These are phyloP conservation scores for Sclerotinia spermophila DNA, from an alignment of 2,329 filamentous ascomycete genomes.

Conservation along the genomic window DNA sequence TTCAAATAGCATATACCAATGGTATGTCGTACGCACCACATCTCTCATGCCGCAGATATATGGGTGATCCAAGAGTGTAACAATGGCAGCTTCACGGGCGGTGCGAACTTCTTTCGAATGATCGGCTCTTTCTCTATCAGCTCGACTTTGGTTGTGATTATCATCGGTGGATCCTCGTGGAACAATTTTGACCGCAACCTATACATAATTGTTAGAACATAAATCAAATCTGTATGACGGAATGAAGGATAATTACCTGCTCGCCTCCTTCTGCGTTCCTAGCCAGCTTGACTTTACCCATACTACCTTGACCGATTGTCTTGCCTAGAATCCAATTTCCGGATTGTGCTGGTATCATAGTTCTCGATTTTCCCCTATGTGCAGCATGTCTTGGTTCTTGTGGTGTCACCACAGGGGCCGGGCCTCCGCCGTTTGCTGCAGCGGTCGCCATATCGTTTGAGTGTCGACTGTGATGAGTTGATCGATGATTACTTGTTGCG, in stretches of 20 bases:
- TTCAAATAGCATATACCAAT: slow-evolving; percentile 99
- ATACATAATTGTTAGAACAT: slow-evolving; percentile 28
- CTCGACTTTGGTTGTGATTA: slow-evolving; percentile 60
- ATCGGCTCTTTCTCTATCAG: slow-evolving; percentile 83
- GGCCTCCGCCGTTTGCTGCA: slow-evolving; percentile 51
- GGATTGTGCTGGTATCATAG: slow-evolving; percentile 83
- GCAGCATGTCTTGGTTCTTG: slow-evolving; percentile 46
- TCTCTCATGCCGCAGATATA: slow-evolving; percentile 96
- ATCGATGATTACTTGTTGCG: slow-evolving; percentile 41
- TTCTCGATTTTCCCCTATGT: slow-evolving; percentile 58
- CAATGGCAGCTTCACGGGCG: slow-evolving; percentile 91
- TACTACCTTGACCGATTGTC: slow-evolving; percentile 94
- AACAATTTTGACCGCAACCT: slow-evolving; percentile 97
- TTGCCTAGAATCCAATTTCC: slow-evolving; percentile 95
- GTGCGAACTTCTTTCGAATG: slow-evolving; percentile 96
- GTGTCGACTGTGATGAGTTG: slow-evolving; percentile 37
- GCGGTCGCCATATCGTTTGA: slow-evolving; percentile 47
- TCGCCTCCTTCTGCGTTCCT: slow-evolving; percentile 86
- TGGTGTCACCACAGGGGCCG: slow-evolving; percentile 49
- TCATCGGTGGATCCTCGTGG: slow-evolving; percentile 84
- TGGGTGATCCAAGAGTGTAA: slow-evolving; percentile 88
- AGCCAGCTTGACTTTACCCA: slow-evolving; percentile 98
- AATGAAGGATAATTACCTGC: slow-evolving; percentile 56
- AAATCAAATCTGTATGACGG: not conserved
- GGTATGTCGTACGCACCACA: slow-evolving; percentile 91